These are phyloP conservation scores for Ascoidea rubescens DNA, from an alignment of 805 yeast species.

Conservation along the genomic window DNA sequence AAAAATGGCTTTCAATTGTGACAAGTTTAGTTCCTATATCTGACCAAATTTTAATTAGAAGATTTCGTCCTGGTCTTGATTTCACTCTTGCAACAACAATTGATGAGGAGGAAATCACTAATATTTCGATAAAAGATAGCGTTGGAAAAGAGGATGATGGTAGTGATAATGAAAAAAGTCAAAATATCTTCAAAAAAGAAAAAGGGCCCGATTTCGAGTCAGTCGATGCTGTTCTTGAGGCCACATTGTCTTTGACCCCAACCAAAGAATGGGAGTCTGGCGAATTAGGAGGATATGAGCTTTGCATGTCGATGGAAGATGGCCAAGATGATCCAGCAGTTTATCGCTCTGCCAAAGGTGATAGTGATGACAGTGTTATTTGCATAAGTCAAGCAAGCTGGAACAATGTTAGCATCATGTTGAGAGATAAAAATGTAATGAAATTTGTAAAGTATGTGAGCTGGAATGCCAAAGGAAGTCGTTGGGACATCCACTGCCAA, in stretches of 20 bases:
- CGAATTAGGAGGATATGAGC: conserved; percentile 90
- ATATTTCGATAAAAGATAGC: not conserved
- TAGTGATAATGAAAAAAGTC: not conserved
- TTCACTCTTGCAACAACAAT: conserved; percentile 76
- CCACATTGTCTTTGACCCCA: conserved; percentile 74
- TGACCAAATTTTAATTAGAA: conserved; percentile 59
- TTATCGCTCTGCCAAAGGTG: conserved; percentile 38
- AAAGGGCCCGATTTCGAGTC: conserved; percentile 12
- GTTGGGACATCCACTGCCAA: conserved; percentile 81
- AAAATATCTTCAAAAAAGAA: conserved; percentile 5
- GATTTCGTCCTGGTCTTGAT: conserved; percentile 93
- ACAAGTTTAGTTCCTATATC: conserved; percentile 50
- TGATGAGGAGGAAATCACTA: conserved; percentile 23
- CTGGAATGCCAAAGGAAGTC: conserved; percentile 71
- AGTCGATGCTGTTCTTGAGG: conserved; percentile 48
- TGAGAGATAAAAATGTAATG: conserved; percentile 76
- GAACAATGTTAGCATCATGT: conserved; percentile 66
- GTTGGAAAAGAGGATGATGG: not conserved
- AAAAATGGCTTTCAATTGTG: conserved; percentile 50
- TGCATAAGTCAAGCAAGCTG: conserved; percentile 71
- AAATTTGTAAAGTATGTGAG: conserved; percentile 90
- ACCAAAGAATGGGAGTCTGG: conserved; percentile 74
- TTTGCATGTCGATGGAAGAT: conserved; percentile 57
- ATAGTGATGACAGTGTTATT: conserved; percentile 63
- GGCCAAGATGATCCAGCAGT: conserved; percentile 57